Evolutionary conservation across 2,329 filamentous ascomycete species (phyloP).

Genomic region (Sporothrix luriei): DNA sequence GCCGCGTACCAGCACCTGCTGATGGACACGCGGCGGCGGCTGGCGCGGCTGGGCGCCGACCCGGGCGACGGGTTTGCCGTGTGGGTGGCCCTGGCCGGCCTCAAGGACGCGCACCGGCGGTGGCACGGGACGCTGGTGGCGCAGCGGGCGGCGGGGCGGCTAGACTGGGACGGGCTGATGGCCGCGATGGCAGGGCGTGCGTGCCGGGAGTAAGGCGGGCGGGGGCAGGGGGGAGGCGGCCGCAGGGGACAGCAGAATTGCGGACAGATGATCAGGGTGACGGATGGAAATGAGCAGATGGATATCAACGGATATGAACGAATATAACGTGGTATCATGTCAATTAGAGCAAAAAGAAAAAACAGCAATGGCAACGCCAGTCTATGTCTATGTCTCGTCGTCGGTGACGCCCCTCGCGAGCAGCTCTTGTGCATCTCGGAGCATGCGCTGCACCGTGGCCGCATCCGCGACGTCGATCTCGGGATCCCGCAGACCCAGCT

Average conservation of each 20-base stretch:
- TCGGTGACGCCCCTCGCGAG: background rate
- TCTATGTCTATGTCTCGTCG: background rate
- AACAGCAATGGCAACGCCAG: background rate
- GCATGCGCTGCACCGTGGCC: conserved; percentile 23
- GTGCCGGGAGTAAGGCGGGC: conserved; percentile 14
- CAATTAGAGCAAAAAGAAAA: background rate
- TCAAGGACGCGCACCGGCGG: conserved; percentile 28
- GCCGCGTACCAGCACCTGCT: conserved; percentile 34
- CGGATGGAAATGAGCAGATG: too few species aligned
- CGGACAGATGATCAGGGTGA: too few species aligned
- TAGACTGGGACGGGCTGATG: conserved; percentile 34
- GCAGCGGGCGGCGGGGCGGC: conserved; percentile 5
- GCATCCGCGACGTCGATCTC: conserved; percentile 31
- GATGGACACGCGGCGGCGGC: conserved; percentile 29
- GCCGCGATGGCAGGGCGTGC: conserved; percentile 30
- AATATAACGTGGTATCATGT: background rate
- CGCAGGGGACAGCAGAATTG: too few species aligned
- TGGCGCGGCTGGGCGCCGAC: conserved; percentile 29
- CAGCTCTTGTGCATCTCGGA: conserved; percentile 24
- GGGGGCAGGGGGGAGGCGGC: background rate
- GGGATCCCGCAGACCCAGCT: conserved; percentile 30
- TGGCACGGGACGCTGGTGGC: conserved; percentile 29
- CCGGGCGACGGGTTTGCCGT: conserved; percentile 34
- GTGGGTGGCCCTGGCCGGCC: conserved; percentile 32
- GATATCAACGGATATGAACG: too few species aligned